These are phyloP conservation scores for Saitozyma podzolica DNA, from an alignment of 768 basidiomycete genomes.

Conservation along the genomic window DNA sequence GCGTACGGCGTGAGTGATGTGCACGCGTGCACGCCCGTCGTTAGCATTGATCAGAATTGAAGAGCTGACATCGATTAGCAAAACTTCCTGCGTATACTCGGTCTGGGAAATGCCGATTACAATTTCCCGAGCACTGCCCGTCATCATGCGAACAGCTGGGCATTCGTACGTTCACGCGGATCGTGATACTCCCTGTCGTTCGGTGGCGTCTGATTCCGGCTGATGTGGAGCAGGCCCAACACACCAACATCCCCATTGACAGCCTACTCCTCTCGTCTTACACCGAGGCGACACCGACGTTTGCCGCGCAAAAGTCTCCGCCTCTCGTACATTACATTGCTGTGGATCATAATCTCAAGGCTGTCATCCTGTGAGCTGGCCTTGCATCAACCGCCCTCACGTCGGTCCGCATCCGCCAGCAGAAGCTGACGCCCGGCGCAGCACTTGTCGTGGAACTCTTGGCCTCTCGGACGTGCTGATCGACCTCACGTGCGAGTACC, in stretches of 20 bases:
- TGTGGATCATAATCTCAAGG: conserved; percentile 49
- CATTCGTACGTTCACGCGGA: conserved; percentile 26
- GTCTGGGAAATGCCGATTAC: conserved; percentile 49
- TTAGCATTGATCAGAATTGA: not conserved
- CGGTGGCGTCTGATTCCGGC: not conserved
- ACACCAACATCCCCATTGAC: conserved; percentile 53
- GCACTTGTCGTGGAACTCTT: conserved; percentile 52
- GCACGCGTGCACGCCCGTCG: no score
- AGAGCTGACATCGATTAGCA: conserved; percentile 28
- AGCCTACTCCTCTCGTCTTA: conserved; percentile 52
- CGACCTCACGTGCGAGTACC: conserved; percentile 53
- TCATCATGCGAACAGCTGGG: conserved; percentile 49
- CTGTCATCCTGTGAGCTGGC: conserved; percentile 47
- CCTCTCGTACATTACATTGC: conserved; percentile 51
- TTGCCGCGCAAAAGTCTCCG: conserved; percentile 39
- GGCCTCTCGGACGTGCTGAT: conserved; percentile 54
- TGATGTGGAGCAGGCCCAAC: conserved; percentile 40
- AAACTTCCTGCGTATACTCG: conserved; percentile 51
- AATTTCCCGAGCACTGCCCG: conserved; percentile 50
- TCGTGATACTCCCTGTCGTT: not conserved
- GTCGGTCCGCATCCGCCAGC: not conserved
- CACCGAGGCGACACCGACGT: conserved; percentile 40
- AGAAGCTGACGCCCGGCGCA: conserved; percentile 11
- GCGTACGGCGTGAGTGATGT: conserved; percentile 42
- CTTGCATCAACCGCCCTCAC: not conserved